These are phyloP conservation scores for Emericellopsis terricola DNA, from an alignment of 495 filamentous ascomycete species.

Conservation along the genomic window DNA sequence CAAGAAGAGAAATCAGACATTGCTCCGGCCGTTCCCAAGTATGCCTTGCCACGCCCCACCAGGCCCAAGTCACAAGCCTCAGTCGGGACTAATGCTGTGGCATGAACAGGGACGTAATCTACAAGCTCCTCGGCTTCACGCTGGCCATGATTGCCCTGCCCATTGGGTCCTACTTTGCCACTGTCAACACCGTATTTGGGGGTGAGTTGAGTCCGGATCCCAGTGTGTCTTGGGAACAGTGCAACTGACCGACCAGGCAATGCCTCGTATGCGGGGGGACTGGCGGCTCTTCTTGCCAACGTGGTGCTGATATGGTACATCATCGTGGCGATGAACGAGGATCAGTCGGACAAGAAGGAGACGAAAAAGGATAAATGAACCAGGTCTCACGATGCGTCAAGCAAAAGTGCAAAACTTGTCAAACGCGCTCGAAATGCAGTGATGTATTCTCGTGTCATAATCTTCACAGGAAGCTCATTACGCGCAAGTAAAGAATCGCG, in stretches of 20 bases:
- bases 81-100: too few species aligned
- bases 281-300: conserved; percentile 81
- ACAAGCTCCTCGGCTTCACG: conserved; percentile 78
- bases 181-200: conserved; percentile 54
- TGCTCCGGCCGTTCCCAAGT: conserved; percentile 58
- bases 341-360: conserved; percentile 47
- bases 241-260: conserved; percentile 37
- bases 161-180: conserved; percentile 73
- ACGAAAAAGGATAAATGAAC: too few species aligned
- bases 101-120: conserved; percentile 62
- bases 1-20: conserved; percentile 27
- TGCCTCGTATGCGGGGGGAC: conserved; percentile 65
- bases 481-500: too few species aligned
- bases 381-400: too few species aligned
- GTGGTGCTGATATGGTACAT: conserved; percentile 82
- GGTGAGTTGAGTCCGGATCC: conserved; percentile 39
- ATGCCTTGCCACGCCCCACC: conserved; percentile 13
- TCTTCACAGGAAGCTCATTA: too few species aligned
- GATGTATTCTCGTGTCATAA: too few species aligned
- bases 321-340: conserved; percentile 79
- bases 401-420: too few species aligned
- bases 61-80: too few species aligned
- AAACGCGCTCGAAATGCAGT: too few species aligned
- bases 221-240: background rate
- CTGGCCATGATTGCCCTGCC: conserved; percentile 76